phyloP scores from a whole-genome alignment of 495 filamentous ascomycete species.

The Aspergillus ellipticus region DNA sequence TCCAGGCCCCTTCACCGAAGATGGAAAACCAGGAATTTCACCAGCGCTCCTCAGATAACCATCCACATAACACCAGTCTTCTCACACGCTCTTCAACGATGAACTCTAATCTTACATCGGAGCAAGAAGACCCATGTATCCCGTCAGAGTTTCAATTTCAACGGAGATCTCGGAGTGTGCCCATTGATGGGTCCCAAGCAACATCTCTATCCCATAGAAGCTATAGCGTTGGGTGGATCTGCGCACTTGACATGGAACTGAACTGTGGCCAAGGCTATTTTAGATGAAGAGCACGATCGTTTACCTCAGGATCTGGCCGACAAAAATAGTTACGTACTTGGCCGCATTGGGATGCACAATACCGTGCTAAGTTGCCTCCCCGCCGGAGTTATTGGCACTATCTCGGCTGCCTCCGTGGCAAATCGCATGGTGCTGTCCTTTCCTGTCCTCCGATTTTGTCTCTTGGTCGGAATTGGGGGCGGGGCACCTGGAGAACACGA shows the following conservation, averaged over 20 bases:
- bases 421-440: conserved; percentile 34
- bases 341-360: background rate
- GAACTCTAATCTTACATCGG: no score
- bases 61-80: no score
- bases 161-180: no score
- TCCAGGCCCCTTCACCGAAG: no score
- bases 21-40: no score
- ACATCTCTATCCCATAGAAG: background rate
- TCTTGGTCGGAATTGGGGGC: conserved; percentile 49
- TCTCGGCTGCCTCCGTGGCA: conserved; percentile 25
- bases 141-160: no score
- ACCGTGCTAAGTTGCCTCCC: conserved; percentile 35
- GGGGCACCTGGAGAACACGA: conserved; percentile 28
- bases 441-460: conserved; percentile 29
- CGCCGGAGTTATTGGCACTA: conserved; percentile 28
- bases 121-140: no score
- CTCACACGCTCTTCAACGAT: no score
- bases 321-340: background rate
- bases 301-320: background rate
- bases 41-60: no score
- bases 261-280: conserved; percentile 22
- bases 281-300: conserved; percentile 30
- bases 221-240: background rate
- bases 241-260: background rate
- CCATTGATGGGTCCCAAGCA: no score